Base-by-base conservation (phyloP, 2,329 filamentous ascomycete species). In the Fonsecaea nubica region DNA sequence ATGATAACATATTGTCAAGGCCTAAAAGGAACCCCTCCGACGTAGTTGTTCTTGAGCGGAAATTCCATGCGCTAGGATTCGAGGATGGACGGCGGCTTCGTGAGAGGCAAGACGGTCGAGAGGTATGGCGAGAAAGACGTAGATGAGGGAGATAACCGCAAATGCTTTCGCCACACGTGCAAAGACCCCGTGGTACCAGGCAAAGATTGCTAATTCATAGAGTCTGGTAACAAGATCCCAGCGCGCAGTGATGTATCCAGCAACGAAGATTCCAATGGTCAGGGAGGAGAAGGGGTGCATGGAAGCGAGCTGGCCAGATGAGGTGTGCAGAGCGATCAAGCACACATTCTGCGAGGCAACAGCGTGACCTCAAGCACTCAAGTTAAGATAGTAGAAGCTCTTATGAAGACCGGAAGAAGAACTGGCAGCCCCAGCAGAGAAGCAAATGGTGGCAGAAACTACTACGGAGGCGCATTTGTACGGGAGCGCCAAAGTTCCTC, bases 231-330 rank as follows among this genome's bases (percentile, higher is more conserved):
- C 93, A 70, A 99, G 89, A 82, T 98, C 95, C 93, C 95, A 99
- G 85, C 95, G 91, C 78, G 95, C 95, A 82, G 95, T 99, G 80
- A 94, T 98, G 86, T 99, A 99, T 81, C 95, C 95, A 83, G 95
- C 94, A 86, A 98, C 91, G 85, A 99, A 99, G 84, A 99, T 97
- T 83, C 91, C 93, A 83, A 97, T 89, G 76, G 93, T 96, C 80
- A 97, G 87, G 80, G 94, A 85, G 71, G 94, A 98, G 84, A 98
- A 97, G 77, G 93, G 92, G 92, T 97, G 93, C 94, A 98, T 98
- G 32, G 63, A 65, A 30, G 66, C 64, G 57, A 13, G 33, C 33
- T 54, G 58, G 33, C 54, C 58, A 36, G 3, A 9, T 25, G 10
- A 30, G 10, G 10, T 50, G 3, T 5, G 21, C 30, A 32, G 18